A percentile compares a stretch with the other conserved stretches of the same genome.
Conservation (phyloP, 78 protist genomes). For the Tieghemostelium lacteum region DNA sequence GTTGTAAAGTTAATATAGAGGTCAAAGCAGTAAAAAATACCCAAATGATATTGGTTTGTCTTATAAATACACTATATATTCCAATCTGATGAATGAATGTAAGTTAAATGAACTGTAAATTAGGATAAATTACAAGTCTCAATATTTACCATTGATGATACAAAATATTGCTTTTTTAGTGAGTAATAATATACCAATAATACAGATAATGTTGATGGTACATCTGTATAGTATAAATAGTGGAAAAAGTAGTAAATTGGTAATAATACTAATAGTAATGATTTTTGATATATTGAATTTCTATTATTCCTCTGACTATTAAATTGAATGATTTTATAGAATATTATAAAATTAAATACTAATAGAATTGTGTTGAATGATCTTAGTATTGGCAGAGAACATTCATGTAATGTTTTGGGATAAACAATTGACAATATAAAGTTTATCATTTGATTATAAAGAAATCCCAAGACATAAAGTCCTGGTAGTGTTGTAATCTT, state of each 20-base stretch:
- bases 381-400: constrained; percentile 3
- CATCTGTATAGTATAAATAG: constrained; percentile 59
- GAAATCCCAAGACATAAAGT: constrained; percentile 22
- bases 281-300: background rate
- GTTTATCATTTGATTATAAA: background rate
- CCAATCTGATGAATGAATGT: constrained; percentile 20
- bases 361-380: constrained; percentile 12
- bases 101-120: background rate
- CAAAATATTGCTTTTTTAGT: constrained; percentile 3
- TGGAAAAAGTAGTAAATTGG: constrained; percentile 52
- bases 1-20: constrained; percentile 4
- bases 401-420: background rate
- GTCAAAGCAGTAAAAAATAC: constrained; percentile 34
- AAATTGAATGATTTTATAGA: constrained; percentile 7
- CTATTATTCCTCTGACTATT: no score
- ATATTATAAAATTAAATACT: background rate
- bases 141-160: constrained; percentile 30
- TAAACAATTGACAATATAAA: background rate
- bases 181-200: constrained; percentile 10
- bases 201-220: constrained; percentile 29
- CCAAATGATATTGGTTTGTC: constrained; percentile 76
- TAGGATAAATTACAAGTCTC: background rate
- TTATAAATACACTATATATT: constrained; percentile 18
- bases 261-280: background rate
- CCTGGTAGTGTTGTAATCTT: constrained; percentile 71